Evolutionary conservation across 768 basidiomycete genomes (phyloP), one percentile per base, ranked within the genome.

Genomic region (Suillus weaverae): DNA sequence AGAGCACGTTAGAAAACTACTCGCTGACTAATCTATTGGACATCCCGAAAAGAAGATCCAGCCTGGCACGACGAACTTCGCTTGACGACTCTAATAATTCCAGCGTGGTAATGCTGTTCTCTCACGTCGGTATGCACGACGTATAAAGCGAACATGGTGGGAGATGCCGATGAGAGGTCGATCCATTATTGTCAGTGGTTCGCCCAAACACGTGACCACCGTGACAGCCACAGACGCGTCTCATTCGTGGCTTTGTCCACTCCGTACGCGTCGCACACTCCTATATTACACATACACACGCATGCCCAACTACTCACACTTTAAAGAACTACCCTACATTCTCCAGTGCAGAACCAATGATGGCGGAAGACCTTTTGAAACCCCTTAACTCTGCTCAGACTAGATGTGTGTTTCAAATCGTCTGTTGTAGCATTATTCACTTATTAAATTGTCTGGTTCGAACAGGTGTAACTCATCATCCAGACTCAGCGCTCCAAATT

Each of bases 401-500:
- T 56, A 64, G n/a, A 64, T 66, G 65, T 66, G n/a, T 43, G 62
- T 30, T 26, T 48, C 48, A 48, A 26, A 22, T 48, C 3, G 9
- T 6, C 5, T 14, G 22, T 36, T 50, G 46, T 54, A 30, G 26
- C n/a, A 14, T 55, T 18, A 36, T n/a, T 30, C 6, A 5, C 32
- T 26, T 18, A 44, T 18, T 57, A 5, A 63, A n/a, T 38, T 32
- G 55, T 62, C 43, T 14, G 38, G 10, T 57, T 60, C 18, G 39
- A 57, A 56, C 61, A 92, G 92, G 92, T 64, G 91, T 92, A 9
- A 79, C 83, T 61, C 87, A 89, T 72, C 78, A 84, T 4, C 88
- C 89, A 13, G 66, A 80, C 22, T 74, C 82, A 48, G 89, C 92
- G 2, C 76, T 93, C 6, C 92, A 95, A 74, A 92, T 95, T 54